Evolutionary conservation across 2,329 filamentous ascomycete species (phyloP), one percentile per base, ranked within the genome.

Genomic region (Colletotrichum spaethianum): DNA sequence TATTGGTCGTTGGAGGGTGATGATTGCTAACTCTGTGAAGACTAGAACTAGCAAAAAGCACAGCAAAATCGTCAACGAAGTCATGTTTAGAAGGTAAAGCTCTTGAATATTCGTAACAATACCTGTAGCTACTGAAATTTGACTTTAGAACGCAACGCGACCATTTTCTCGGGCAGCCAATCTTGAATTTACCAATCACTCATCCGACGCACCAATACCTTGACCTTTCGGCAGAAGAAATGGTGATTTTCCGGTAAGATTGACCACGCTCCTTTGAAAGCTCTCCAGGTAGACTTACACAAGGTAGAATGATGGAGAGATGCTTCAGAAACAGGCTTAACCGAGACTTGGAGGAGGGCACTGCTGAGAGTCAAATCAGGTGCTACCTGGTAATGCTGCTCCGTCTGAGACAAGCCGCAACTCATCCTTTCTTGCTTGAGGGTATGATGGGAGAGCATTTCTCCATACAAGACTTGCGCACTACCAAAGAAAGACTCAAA

Each of bases 381-480:
- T 60, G 9, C 16, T 70, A 70, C 18, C 12, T 67, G 7, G 26
- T n/a, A 0, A 64, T 69, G n/a, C 28, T 63, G 0, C 70, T 70
- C 7, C 61, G 74, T 0, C n/a, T 77, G 0, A 71, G 77, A 0
- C 78, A 80, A 46, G 67, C 73, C 0, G 63, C 76, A 0, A 82
- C 80, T 0, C 81, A 82, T 28, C 48, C 75, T 0, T 80, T 80
- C 59, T 76, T 74, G 14, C 68, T 82, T 0, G 80, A 82, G 18
- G 73, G 67, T 0, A 40, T 70, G 67, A 70, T 70, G 44, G 18
- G n/a, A 1, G 23, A 70, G 0, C 16, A 55, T 4, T 70, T 70
- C 11, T 52, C 61, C 2, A 12, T 40, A 3, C 3, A 28, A 2
- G 42, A 65, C 38, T 20, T 70, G 14, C 33, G 14, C 16, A 20